Conservation (phyloP, 108 stramenopile genomes). For the Asterionellopsis glacialis region DNA sequence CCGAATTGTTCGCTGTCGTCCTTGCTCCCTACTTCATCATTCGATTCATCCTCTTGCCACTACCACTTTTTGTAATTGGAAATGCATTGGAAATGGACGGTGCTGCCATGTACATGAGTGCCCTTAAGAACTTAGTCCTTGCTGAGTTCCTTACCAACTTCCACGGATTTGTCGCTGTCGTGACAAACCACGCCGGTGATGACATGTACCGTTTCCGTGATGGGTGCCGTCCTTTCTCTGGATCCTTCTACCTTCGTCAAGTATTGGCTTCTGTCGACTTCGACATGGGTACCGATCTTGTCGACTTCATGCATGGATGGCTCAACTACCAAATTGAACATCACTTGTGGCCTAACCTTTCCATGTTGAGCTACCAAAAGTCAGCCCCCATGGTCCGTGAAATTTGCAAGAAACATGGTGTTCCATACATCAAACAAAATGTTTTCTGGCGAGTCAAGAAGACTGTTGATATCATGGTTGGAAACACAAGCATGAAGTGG, state of each 20-base stretch:
- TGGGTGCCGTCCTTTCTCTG: conserved; percentile 76
- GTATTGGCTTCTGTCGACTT: conserved; percentile 84
- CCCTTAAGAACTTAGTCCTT: conserved; percentile 69
- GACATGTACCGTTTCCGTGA: conserved; percentile 90
- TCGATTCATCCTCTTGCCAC: conserved; percentile 67
- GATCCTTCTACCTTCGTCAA: conserved; percentile 86
- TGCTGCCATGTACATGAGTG: conserved; percentile 19
- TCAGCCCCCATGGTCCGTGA: conserved; percentile 70
- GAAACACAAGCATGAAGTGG: conserved; percentile 71
- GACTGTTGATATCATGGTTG: conserved; percentile 86
- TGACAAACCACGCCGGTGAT: conserved; percentile 87
- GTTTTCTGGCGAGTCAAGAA: conserved; percentile 77
- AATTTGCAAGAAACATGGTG: conserved; percentile 76
- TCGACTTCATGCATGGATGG: conserved; percentile 85
- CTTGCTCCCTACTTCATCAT: conserved; percentile 71
- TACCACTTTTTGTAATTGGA: conserved; percentile 45
- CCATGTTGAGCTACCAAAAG: conserved; percentile 84
- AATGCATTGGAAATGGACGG: conserved; percentile 26
- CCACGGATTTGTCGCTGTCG: conserved; percentile 82
- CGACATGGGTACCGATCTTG: conserved; percentile 62
- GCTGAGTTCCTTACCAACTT: conserved; percentile 83
- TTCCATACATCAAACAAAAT: conserved; percentile 86
- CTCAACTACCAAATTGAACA: conserved; percentile 93
- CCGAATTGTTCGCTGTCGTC: conserved; percentile 58
- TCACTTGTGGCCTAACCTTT: conserved; percentile 85